Conservation (phyloP, 345 rosid genomes). For the Murraya koenigii region DNA sequence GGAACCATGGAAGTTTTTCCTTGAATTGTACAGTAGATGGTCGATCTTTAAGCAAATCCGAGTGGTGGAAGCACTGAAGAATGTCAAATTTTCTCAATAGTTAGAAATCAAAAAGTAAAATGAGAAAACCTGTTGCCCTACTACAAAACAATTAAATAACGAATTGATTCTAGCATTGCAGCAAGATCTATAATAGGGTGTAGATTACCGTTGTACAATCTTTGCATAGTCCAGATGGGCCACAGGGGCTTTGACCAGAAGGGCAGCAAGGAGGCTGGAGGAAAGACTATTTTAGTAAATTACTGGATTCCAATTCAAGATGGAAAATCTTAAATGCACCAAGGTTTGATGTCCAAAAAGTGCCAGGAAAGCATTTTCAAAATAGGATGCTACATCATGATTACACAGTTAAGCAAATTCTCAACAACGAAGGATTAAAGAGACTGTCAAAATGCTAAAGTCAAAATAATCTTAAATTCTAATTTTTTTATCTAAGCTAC, state of each 20-base stretch:
- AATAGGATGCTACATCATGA: not conserved
- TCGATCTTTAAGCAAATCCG: slow-evolving; percentile 78
- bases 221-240: slow-evolving; percentile 71
- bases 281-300: slow-evolving; percentile 16
- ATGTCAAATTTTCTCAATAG: slow-evolving; percentile 19
- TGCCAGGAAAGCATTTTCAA: not conserved
- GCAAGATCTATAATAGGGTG: not conserved
- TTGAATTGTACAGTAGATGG: slow-evolving; percentile 81
- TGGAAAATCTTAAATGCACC: not conserved
- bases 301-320: not conserved
- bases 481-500: not conserved
- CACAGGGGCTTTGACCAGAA: slow-evolving; percentile 53
- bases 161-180: not conserved
- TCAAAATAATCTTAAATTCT: not conserved
- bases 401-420: not conserved
- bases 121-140: slow-evolving; percentile 1
- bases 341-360: slow-evolving; percentile 2
- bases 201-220: slow-evolving; percentile 93
- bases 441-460: not conserved
- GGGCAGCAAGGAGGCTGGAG: slow-evolving; percentile 92
- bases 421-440: not conserved
- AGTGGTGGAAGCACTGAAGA: slow-evolving; percentile 89
- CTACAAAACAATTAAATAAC: not conserved
- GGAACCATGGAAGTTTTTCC: slow-evolving; percentile 99
- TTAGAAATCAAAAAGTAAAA: slow-evolving; percentile 7